phyloP scores from a whole-genome alignment of 805 yeast genomes.

The Yarrowia bubula region DNA sequence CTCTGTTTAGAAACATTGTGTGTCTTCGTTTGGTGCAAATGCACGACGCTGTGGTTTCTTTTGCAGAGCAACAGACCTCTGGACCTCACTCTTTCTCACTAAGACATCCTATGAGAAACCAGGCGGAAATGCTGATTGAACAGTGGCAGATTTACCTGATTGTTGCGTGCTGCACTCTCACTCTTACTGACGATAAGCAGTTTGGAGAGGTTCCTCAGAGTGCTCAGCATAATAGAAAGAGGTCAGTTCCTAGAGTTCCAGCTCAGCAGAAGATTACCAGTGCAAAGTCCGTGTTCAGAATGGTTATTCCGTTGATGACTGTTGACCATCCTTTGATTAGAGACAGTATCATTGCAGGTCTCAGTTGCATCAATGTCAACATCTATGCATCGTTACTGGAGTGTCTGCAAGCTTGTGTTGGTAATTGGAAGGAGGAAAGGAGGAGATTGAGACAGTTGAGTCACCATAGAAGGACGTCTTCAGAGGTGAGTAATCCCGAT shows the following conservation, averaged over 20 bases:
- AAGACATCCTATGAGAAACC: slow-evolving; percentile 42
- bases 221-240: slow-evolving; percentile 62
- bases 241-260: slow-evolving; percentile 65
- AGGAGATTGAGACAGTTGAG: neutral
- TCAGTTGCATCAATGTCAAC: slow-evolving; percentile 86
- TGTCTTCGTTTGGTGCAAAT: slow-evolving; percentile 86
- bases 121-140: slow-evolving; percentile 70
- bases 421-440: slow-evolving; percentile 48
- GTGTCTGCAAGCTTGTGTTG: slow-evolving; percentile 60
- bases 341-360: slow-evolving; percentile 85
- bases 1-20: slow-evolving; percentile 84
- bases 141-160: slow-evolving; percentile 89
- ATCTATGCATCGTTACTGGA: slow-evolving; percentile 81
- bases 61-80: slow-evolving; percentile 31
- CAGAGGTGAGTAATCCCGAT: slow-evolving; percentile 16
- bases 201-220: slow-evolving; percentile 40
- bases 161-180: slow-evolving; percentile 87
- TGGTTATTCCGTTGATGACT: slow-evolving; percentile 78
- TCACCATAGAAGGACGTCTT: slow-evolving; percentile 5
- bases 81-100: slow-evolving; percentile 30
- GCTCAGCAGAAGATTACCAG: slow-evolving; percentile 91
- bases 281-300: slow-evolving; percentile 81
- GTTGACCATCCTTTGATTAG: slow-evolving; percentile 67
- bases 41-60: slow-evolving; percentile 41
- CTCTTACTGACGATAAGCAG: slow-evolving; percentile 86